Evolutionary conservation across 768 basidiomycete genomes (phyloP), one percentile per base, ranked within the genome.

Genomic region (Neoboletus brunneissimus): DNA sequence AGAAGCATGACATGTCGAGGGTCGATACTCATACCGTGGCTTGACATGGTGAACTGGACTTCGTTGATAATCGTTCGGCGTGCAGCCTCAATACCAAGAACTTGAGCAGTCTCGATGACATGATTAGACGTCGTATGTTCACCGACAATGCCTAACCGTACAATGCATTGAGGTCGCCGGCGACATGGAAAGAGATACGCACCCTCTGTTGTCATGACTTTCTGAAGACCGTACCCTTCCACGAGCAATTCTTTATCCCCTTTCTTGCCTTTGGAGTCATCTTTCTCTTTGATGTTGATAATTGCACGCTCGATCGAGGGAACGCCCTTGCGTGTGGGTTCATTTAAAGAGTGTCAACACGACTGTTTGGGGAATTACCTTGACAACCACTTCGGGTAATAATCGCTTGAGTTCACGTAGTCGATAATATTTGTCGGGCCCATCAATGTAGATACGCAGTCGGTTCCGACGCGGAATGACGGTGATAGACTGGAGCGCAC

Each of bases 121-220:
- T 98, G 95, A 67, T 99, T 99, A 15, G 94, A 94, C 11, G 91
- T 87, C 13, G 97, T 98, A 56, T 90, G 80, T 65, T 91, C 85
- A 40, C 97, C 97, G 54, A 97, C 77, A 57, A 99, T 92, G 67
- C 96, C 94, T 95, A 44, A 4, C 40, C 16, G 13, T 37, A 44
- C 15, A 16, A 32, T 50, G n/a, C 38, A 27, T n/a, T 42, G 48
- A 27, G 52, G 49, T 46, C n/a, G 25, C 31, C 7, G 12, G 43
- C 29, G 2, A 10, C 8, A 18, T 54, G 42, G 32, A 32, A 46
- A 37, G 48, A 38, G 9, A 53, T 64, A 63, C 72, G 37, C 45
- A 93, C 95, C 96, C 75, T 97, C 94, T 1, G 94, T 96, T 25
- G 83, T 88, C 97, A 99, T 99, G 67, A 97, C 96, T 65, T 91